Percentiles rank a stretch among this genome's conserved stretches.
phyloP scores from a whole-genome alignment of 2,329 filamentous ascomycete species.

The Diaporthe humulicola region DNA sequence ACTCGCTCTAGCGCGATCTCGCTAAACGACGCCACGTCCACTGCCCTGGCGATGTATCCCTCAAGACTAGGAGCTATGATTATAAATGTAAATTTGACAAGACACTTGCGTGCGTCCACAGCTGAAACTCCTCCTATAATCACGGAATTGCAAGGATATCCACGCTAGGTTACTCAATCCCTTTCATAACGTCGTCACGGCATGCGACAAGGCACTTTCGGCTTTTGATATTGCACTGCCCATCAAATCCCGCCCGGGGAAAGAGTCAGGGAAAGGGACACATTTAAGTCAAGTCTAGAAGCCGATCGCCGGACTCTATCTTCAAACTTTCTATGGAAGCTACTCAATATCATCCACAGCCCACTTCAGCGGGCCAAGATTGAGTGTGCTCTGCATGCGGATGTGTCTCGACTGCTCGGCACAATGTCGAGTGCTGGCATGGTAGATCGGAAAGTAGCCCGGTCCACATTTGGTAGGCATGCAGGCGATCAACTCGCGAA shows the following conservation, averaged over 20 bases:
- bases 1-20: constrained; percentile 36
- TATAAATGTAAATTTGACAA: constrained; percentile 55
- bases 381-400: constrained; percentile 47
- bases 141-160: constrained; percentile 63
- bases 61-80: constrained; percentile 56
- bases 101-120: constrained; percentile 38
- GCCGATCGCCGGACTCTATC: constrained; percentile 62
- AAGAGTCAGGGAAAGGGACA: constrained; percentile 59
- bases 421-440: constrained; percentile 34
- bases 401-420: constrained; percentile 35
- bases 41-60: constrained; percentile 55
- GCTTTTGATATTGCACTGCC: not conserved
- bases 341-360: constrained; percentile 43
- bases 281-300: constrained; percentile 54
- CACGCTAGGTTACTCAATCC: constrained; percentile 46
- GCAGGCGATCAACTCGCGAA: not conserved
- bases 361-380: constrained; percentile 54
- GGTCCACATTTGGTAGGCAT: no score
- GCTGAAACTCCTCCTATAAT: constrained; percentile 60
- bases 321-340: constrained; percentile 52
- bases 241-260: constrained; percentile 47
- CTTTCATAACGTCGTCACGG: not conserved
- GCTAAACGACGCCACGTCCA: constrained; percentile 45
- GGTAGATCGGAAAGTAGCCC: not conserved
- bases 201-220: no score